These are phyloP conservation scores for Phytophthora podocarpi DNA, from an alignment of 352 stramenopile species.

Conservation along the genomic window DNA sequence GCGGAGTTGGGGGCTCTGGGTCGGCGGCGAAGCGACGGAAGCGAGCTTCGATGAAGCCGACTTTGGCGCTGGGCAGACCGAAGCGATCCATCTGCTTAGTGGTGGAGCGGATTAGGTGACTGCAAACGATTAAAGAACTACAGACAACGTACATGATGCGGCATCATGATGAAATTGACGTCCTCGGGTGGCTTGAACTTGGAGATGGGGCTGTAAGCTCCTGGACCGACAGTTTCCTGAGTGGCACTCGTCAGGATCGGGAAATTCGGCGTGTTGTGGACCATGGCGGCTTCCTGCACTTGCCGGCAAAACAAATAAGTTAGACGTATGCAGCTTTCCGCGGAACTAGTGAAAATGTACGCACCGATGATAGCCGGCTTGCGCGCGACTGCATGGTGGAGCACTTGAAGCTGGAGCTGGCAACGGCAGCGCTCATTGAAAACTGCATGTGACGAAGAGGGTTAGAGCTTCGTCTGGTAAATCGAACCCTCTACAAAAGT, in stretches of 20 bases:
- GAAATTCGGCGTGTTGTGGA: conserved; percentile 75
- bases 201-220: conserved; percentile 46
- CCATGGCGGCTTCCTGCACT: conserved; percentile 63
- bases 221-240: conserved; percentile 54
- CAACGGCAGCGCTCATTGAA: conserved; percentile 63
- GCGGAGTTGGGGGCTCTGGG: conserved; percentile 31
- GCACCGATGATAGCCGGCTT: conserved; percentile 60
- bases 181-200: conserved; percentile 38
- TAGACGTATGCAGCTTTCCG: neutral
- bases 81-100: conserved; percentile 59
- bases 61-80: conserved; percentile 46
- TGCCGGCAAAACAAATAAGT: neutral
- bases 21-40: conserved; percentile 69
- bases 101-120: no score
- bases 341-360: conserved; percentile 1
- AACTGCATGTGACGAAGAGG: conserved; percentile 34
- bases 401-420: conserved; percentile 71
- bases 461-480: neutral
- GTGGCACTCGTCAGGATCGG: conserved; percentile 63
- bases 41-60: conserved; percentile 65
- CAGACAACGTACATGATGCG: conserved; percentile 49
- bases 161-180: conserved; percentile 78
- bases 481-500: neutral
- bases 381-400: conserved; percentile 64
- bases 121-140: neutral